These are phyloP conservation scores for Andrographis paniculata DNA, from an alignment of 305 asterid genomes.

Conservation along the genomic window DNA sequence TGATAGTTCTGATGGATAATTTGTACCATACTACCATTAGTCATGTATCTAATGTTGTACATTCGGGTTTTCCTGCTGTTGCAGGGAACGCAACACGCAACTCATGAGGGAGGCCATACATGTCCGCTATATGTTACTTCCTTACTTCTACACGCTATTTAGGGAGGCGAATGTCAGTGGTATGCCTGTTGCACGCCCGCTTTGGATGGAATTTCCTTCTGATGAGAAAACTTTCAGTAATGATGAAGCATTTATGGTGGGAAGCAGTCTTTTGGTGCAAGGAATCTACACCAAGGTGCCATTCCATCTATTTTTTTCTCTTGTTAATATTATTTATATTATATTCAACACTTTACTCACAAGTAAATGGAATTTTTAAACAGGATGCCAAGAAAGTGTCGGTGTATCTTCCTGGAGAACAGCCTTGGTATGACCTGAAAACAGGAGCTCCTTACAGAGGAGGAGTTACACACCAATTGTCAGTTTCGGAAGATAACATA, in stretches of 20 bases:
- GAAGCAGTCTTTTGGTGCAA: conserved; percentile 87
- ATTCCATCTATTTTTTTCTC: not conserved
- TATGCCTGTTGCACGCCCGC: conserved; percentile 86
- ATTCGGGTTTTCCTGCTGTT: conserved; percentile 14
- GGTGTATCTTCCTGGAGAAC: conserved; percentile 86
- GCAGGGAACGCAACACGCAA: conserved; percentile 75
- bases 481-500: conserved; percentile 61
- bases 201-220: conserved; percentile 96
- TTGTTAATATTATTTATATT: not conserved
- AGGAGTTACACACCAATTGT: conserved; percentile 62
- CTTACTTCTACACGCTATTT: conserved; percentile 88
- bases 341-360: too few species aligned
- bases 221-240: conserved; percentile 78
- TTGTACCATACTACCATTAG: not conserved
- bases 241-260: conserved; percentile 98
- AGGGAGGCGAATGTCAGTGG: conserved; percentile 91
- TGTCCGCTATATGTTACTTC: conserved; percentile 79
- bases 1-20: not conserved
- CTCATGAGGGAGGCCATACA: conserved; percentile 86
- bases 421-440: conserved; percentile 78
- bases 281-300: conserved; percentile 84
- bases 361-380: conserved; percentile 14
- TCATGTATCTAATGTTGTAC: not conserved
- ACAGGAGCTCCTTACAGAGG: conserved; percentile 73
- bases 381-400: conserved; percentile 75